These are phyloP conservation scores for Glarea lozoyensis DNA, from an alignment of 495 filamentous ascomycete genomes.

Conservation along the genomic window DNA sequence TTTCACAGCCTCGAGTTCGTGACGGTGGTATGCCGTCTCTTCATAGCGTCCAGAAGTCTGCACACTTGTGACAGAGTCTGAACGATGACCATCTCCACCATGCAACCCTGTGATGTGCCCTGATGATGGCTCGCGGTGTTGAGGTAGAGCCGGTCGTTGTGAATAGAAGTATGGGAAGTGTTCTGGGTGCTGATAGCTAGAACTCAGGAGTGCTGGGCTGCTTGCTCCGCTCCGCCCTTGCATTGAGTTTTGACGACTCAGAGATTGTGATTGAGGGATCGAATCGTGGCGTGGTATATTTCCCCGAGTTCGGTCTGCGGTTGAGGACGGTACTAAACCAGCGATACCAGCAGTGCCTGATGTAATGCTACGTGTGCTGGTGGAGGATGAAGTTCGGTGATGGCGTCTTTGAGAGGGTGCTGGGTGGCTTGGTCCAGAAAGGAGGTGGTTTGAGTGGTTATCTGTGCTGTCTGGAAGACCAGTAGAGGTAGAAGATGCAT, in stretches of 20 bases:
- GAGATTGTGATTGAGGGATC: slow-evolving; percentile 19
- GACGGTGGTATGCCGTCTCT: slow-evolving; percentile 57
- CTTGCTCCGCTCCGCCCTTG: slow-evolving; percentile 12
- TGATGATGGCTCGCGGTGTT: slow-evolving; percentile 14
- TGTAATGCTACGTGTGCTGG: slow-evolving; percentile 46
- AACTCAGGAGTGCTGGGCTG: slow-evolving; percentile 11
- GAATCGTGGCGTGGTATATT: slow-evolving; percentile 17
- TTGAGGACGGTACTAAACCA: slow-evolving; percentile 27
- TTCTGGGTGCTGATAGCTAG: slow-evolving; percentile 17
- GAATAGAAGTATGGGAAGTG: slow-evolving; percentile 17
- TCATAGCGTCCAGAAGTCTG: slow-evolving; percentile 57
- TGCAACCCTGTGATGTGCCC: slow-evolving; percentile 6
- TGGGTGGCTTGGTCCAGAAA: slow-evolving; percentile 37
- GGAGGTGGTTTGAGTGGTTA: slow-evolving; percentile 36
- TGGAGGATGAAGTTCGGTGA: slow-evolving; percentile 55
- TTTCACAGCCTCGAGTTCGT: slow-evolving; percentile 65
- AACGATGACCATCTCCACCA: background rate
- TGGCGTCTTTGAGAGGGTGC: slow-evolving; percentile 47
- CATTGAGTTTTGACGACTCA: slow-evolving; percentile 23
- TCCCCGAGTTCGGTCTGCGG: slow-evolving; percentile 17
- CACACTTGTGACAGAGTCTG: slow-evolving; percentile 21
- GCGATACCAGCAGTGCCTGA: slow-evolving; percentile 27
- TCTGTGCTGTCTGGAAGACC: slow-evolving; percentile 47
- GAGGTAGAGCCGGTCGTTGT: slow-evolving; percentile 11
- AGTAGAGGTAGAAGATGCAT: slow-evolving; percentile 60